phyloP scores from a whole-genome alignment of 2,329 filamentous ascomycete genomes.

The Ophiostoma piceae region DNA sequence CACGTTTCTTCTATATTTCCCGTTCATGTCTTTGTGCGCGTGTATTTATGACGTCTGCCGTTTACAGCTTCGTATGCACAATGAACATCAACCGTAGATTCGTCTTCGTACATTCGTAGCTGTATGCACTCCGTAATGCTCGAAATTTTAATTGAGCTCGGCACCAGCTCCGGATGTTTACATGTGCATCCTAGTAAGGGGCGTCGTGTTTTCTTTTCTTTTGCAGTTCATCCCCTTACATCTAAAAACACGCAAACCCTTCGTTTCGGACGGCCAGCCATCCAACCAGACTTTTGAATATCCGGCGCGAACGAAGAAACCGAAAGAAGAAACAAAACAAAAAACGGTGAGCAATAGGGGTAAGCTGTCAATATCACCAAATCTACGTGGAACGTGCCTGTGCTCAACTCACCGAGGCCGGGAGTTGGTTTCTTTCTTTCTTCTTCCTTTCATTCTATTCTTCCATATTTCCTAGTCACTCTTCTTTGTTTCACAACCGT shows the following conservation, averaged over 20 bases:
- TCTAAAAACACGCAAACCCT: background rate
- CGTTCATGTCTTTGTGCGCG: constrained; percentile 1
- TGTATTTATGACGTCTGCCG: background rate
- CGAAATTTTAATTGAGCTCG: background rate
- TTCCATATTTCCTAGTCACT: background rate
- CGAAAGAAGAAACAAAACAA: background rate
- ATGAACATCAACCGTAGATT: background rate
- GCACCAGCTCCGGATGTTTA: background rate
- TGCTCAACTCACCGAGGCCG: background rate
- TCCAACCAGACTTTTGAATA: background rate
- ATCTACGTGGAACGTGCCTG: background rate
- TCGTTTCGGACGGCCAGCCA: background rate
- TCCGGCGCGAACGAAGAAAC: background rate
- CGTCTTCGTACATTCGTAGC: background rate
- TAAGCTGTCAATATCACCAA: background rate
- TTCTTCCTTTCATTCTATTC: background rate
- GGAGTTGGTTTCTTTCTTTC: background rate
- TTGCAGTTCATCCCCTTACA: background rate
- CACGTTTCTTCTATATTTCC: background rate
- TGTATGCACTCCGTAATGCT: constrained; percentile 5
- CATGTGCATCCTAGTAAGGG: too few species aligned
- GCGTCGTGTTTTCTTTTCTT: too few species aligned
- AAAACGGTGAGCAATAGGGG: background rate
- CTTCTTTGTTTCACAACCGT: background rate
- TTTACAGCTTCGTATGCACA: background rate